A percentile compares a stretch with the other conserved stretches of the same genome.
Evolutionary conservation across 495 filamentous ascomycete species (phyloP).

Genomic region (Tricharina praecox): DNA sequence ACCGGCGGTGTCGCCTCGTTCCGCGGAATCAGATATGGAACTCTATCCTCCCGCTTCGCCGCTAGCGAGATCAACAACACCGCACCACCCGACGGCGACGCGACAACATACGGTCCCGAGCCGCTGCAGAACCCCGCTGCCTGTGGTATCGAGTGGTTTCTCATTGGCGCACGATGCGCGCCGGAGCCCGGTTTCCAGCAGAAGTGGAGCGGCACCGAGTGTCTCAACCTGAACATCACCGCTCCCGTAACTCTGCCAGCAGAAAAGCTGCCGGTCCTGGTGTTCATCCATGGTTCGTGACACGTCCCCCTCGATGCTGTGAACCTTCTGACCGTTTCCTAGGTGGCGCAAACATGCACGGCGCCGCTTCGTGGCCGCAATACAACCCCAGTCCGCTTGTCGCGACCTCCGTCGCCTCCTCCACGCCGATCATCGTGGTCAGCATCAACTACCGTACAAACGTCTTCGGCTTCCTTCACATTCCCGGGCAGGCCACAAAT

Average conservation of each 20-base stretch:
- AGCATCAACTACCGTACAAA: slow-evolving; percentile 9
- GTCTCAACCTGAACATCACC: slow-evolving; percentile 2
- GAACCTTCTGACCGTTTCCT: neutral
- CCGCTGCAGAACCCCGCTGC: neutral
- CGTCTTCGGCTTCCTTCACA: slow-evolving; percentile 8
- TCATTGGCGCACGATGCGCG: neutral
- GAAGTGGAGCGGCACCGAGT: slow-evolving; percentile 1
- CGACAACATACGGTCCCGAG: slow-evolving; percentile 1
- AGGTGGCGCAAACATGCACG: neutral
- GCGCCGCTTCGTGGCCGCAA: slow-evolving; percentile 1
- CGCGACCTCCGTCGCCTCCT: neutral
- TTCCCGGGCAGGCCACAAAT: slow-evolving; percentile 28
- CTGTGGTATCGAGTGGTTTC: slow-evolving; percentile 1
- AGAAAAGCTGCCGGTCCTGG: slow-evolving; percentile 35
- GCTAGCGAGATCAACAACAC: neutral
- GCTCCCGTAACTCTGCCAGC: slow-evolving; percentile 2
- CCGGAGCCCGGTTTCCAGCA: neutral
- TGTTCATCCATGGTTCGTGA: slow-evolving; percentile 40
- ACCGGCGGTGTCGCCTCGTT: neutral
- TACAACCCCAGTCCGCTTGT: neutral
- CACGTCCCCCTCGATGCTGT: too few relatives aligned
- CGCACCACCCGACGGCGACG: neutral
- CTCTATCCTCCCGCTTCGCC: neutral
- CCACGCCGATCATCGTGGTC: slow-evolving; percentile 6
- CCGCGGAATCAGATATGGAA: neutral